Base-by-base conservation (phyloP, 2,329 filamentous ascomycete species). In the Colletotrichum gigasporum region DNA sequence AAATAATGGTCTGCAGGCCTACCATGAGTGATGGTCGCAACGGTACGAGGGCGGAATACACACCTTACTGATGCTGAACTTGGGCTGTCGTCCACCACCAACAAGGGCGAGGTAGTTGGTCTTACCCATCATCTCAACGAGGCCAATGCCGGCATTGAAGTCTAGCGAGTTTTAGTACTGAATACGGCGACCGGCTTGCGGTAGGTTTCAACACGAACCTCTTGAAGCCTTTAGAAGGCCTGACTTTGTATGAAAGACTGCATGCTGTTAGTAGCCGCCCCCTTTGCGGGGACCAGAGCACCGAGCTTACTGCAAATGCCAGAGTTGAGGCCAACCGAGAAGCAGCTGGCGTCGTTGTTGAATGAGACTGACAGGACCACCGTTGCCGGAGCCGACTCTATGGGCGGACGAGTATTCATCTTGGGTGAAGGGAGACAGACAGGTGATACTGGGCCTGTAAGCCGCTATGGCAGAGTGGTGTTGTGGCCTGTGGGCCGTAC, bases 391-490 rank as follows among this genome's bases (percentile, higher is more conserved):
- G 92, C 89, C 52, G 89, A 88, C 80, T 97, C 93, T 73, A 98
- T 93, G 60, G 92, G 88, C 54, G 91, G 91, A 63, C 95, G 87
- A 42, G 94, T 96, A 76, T 98, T 96, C 96, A 98, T 99, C 55
- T 66, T 81, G 73, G 52, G 16, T 30, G 42, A 20, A 37, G 48
- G 5, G n/a, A 26, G 53, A 51, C n/a, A n/a, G n/a, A n/a, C n/a
- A n/a, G n/a, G n/a, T 44, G 22, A 41, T 20, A 28, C 18, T 41
- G 26, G 30, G 52, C 26, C 53, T 63, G 18, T 51, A 53, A 63
- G 37, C 42, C 54, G 60, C 26, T 18, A 26, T 39, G n/a, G 30
- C 45, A n/a, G 30, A 16, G 47, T n/a, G 45, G 45, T 34, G 45
- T 32, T 14, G 44, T 22, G 12, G 52, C 34, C 42, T 62, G 42